Evolutionary conservation across 768 basidiomycete genomes (phyloP), one percentile per base, ranked within the genome.

Genomic region (Termitomyces sp.): DNA sequence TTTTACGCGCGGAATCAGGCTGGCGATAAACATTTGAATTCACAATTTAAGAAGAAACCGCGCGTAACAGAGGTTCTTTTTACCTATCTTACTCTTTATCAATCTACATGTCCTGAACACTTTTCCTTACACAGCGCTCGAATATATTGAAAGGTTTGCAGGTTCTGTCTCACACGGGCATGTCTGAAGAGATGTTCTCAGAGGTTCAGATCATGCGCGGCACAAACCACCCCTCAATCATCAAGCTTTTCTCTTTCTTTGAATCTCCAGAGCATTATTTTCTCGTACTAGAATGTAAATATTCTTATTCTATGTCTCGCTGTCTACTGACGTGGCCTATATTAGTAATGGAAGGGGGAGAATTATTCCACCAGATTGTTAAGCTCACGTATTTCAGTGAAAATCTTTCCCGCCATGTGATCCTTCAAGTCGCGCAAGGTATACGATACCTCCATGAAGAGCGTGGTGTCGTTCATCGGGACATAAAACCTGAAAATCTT

Each of bases 201-300:
- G 97, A 99, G 86, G 97, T 99, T 13, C 94, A 97, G 73, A 98
- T 99, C 68, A 99, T 99, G 96, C 90, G 95, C 36, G 92, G 92
- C 16, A 90, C 85, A 53, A 86, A 89, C 61, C 94, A 98, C 67
- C 88, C 93, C n/a, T 82, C 88, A 28, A 88, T 99, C 66, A 88
- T 98, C 67, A 94, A 94, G 72, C 86, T 99, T 18, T 75, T 87
- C 42, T 89, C 88, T 47, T 98, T 98, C 70, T 92, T 86, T 60
- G 97, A 99, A 73, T 94, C 93, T 12, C 77, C 79, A 24, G 94
- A 98, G 64, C 84, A 96, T 68, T 99, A 98, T 70, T 99, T 94
- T 70, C 81, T 99, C 16, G 84, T 98, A 18, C 78, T 99, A 57
- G 97, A 99, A 73, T 78, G 92, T 89, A 72, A 66, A 89, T 80